phyloP scores from a whole-genome alignment of 2,329 filamentous ascomycete genomes.

The Cryoendolithus antarcticus region DNA sequence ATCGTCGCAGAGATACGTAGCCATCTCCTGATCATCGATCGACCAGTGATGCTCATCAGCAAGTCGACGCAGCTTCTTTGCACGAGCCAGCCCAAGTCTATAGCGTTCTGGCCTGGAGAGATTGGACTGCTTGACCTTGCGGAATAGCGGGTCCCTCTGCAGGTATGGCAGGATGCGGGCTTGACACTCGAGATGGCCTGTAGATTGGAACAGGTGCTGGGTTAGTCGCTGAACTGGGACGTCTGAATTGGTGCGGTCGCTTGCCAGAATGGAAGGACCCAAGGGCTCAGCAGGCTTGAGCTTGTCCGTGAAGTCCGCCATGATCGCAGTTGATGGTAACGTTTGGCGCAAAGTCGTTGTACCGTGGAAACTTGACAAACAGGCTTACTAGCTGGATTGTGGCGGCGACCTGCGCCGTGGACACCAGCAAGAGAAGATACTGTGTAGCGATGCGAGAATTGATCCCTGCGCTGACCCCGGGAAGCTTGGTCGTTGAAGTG shows the following conservation, averaged over 20 bases:
- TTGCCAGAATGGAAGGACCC: constrained; percentile 34
- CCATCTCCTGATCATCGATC: constrained; percentile 39
- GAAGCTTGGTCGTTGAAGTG: too few species aligned
- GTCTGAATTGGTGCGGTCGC: constrained; percentile 34
- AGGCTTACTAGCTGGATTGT: too few species aligned
- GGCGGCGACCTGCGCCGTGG: too few species aligned
- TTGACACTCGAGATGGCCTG: constrained; percentile 38
- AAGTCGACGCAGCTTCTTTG: constrained; percentile 37
- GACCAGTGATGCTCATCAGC: constrained; percentile 36
- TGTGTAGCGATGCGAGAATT: too few species aligned
- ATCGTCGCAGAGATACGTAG: constrained; percentile 41
- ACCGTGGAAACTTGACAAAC: too few species aligned
- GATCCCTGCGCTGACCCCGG: too few species aligned
- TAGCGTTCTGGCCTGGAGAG: constrained; percentile 40
- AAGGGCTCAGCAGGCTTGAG: constrained; percentile 33
- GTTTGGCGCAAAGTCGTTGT: too few species aligned
- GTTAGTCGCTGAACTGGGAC: constrained; percentile 34
- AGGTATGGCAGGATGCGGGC: constrained; percentile 33
- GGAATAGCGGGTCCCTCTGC: constrained; percentile 35
- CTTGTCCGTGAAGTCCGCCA: constrained; percentile 39
- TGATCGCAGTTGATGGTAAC: constrained; percentile 16
- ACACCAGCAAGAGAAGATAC: too few species aligned
- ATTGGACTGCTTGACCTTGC: constrained; percentile 39
- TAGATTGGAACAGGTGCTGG: constrained; percentile 32
- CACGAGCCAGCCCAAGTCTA: constrained; percentile 39